Base-by-base conservation (phyloP, 805 yeast species). In the Cyberlindnera euphorbiiphila region DNA sequence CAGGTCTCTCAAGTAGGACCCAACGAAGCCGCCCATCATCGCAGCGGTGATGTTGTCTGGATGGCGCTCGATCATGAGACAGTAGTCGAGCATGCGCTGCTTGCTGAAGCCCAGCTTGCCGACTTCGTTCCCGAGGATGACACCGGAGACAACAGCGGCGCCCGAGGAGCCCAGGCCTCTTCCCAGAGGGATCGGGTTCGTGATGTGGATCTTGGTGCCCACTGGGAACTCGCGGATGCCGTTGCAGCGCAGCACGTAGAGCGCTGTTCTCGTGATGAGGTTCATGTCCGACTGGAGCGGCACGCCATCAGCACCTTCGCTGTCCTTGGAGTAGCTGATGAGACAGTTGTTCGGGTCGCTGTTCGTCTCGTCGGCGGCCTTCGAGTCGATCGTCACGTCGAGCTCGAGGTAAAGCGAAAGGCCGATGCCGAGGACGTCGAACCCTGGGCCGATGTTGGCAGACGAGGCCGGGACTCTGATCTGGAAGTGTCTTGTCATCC, bases 21-120 rank as follows among this genome's bases (percentile, higher is more conserved):
- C 98, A 28, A 89, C 96, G 61, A 93, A 93, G 2, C 98, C 97
- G 43, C 98, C 98, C 81, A 89, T 83, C 96, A 93, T 87, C 25
- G 98, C 96, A 22, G 98, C 98, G 10, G 96, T 87, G 55, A 93
- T 89, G 62, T 93, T 93, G 64, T 93, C 98, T 24, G 98, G 98
- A 56, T 93, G 98, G 60, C 98, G 80, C 68, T 93, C 98, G 50
- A 93, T 89, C 93, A 93, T 85, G 51, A 93, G 72, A 61, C 96
- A 87, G 68, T 85, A 93, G 62, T 93, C 98, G 53, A 93, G 69
- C 79, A 93, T 74, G 51, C 98, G 72, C 51, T 76, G 81, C 62
- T 84, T 89, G 34, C 80, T 65, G 43, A 88, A 76, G 1, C 75
- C 77, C 24, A 91, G 67, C 34, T 76, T 69, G 25, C 93, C 96